These are phyloP conservation scores for Fusarium succisae DNA, from an alignment of 2,329 filamentous ascomycete species.

Conservation along the genomic window DNA sequence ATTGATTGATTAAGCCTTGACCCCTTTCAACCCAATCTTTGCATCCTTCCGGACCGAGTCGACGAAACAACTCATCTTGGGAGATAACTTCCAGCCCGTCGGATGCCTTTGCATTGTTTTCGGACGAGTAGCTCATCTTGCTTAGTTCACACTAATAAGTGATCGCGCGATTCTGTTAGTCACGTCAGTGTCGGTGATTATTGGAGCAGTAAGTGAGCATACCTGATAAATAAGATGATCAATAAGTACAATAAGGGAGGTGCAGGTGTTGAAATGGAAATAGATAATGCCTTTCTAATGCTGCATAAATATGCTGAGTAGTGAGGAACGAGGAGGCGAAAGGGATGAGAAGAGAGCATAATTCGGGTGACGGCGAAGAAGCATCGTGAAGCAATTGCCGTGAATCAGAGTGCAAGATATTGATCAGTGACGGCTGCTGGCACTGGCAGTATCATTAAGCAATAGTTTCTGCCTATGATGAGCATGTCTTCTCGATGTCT, in stretches of 20 bases:
- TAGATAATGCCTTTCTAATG: not conserved
- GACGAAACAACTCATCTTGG: not conserved
- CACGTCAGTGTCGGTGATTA: rapidly evolving
- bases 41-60: too few relatives aligned
- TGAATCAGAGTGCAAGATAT: not conserved
- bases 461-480: too few relatives aligned
- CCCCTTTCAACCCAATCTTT: too few relatives aligned
- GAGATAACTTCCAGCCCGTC: rapidly evolving
- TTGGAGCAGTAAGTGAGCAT: not conserved
- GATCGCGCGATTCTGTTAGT: rapidly evolving
- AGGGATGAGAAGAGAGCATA: not conserved
- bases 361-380: rapidly evolving
- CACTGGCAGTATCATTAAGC: not conserved
- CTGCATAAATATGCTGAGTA: not conserved
- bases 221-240: not conserved
- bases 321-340: not conserved
- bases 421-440: rapidly evolving
- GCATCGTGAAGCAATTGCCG: rapidly evolving
- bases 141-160: rapidly evolving
- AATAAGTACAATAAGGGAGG: not conserved
- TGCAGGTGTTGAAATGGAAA: not conserved
- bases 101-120: not conserved
- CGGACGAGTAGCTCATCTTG: not conserved
- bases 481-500: too few relatives aligned
- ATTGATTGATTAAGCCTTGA: too few relatives aligned